Conservation (phyloP, 2,329 filamentous ascomycete species). For the Setomelanomma holmii region DNA sequence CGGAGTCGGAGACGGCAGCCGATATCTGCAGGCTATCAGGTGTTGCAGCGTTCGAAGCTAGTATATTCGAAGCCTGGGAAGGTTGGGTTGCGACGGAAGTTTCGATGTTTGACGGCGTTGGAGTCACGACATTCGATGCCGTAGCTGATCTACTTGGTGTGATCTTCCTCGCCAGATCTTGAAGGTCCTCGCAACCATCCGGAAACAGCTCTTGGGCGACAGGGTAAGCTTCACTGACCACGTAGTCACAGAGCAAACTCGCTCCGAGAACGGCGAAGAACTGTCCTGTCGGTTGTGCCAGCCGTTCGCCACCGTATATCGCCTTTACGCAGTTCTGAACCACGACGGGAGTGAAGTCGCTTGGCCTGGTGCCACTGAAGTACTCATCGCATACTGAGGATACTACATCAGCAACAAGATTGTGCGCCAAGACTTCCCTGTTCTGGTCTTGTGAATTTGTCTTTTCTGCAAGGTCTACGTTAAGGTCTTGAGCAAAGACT, state of each 20-base stretch:
- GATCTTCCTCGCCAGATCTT: conserved; percentile 20
- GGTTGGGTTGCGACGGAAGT: neutral
- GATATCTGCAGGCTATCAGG: no score
- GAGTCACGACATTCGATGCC: conserved; percentile 2
- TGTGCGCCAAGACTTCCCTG: conserved; percentile 25
- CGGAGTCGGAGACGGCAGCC: no score
- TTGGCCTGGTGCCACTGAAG: conserved; percentile 17
- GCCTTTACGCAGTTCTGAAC: conserved; percentile 24
- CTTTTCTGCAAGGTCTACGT: conserved; percentile 14
- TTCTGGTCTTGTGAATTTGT: conserved; percentile 21
- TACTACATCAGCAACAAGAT: conserved; percentile 25
- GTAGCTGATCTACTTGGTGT: conserved; percentile 4
- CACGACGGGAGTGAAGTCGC: conserved; percentile 17
- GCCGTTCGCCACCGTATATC: conserved; percentile 21
- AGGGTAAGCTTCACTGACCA: conserved; percentile 25
- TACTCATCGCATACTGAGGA: conserved; percentile 25
- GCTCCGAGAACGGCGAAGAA: conserved; percentile 30
- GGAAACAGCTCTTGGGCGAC: conserved; percentile 23
- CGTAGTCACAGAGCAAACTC: conserved; percentile 28
- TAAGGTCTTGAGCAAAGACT: conserved; percentile 21
- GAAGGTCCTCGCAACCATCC: conserved; percentile 24
- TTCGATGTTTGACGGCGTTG: neutral
- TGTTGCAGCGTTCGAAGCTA: neutral
- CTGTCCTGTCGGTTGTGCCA: conserved; percentile 17
- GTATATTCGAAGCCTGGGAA: neutral